Conservation (phyloP, 441 rosid species). For the Heliophila coronopifolia region DNA sequence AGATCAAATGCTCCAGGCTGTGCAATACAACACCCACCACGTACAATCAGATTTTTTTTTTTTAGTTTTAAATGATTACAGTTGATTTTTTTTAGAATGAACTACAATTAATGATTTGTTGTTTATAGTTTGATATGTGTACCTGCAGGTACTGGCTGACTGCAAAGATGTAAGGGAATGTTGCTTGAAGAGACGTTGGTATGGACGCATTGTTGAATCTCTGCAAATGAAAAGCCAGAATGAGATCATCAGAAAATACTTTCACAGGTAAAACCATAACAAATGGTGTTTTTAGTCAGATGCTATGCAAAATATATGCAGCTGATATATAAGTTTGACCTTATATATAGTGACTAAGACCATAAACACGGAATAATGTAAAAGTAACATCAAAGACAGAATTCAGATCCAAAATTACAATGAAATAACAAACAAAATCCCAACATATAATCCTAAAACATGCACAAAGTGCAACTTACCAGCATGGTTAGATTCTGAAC, state of each 20-base stretch:
- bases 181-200: constrained; percentile 70
- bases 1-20: constrained; percentile 98
- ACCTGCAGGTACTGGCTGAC: constrained; percentile 98
- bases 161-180: constrained; percentile 75
- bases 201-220: constrained; percentile 85
- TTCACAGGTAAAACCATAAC: not conserved
- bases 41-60: not conserved
- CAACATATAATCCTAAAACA: not conserved
- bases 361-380: too few species aligned
- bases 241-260: not conserved
- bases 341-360: too few species aligned
- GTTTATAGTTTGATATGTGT: constrained; percentile 1
- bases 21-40: constrained; percentile 2
- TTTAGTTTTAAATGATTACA: too few species aligned
- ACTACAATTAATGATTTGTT: not conserved
- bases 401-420: too few species aligned
- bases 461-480: constrained; percentile 37
- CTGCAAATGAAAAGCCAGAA: constrained; percentile 33
- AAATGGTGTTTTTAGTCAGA: too few species aligned
- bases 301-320: not conserved
- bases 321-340: too few species aligned
- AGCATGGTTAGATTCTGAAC: constrained; percentile 85
- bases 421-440: too few species aligned
- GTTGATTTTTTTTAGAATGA: not conserved
- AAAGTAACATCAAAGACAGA: too few species aligned